Evolutionary conservation across 345 rosid species (phyloP).

Genomic region (Acer yangbiense): DNA sequence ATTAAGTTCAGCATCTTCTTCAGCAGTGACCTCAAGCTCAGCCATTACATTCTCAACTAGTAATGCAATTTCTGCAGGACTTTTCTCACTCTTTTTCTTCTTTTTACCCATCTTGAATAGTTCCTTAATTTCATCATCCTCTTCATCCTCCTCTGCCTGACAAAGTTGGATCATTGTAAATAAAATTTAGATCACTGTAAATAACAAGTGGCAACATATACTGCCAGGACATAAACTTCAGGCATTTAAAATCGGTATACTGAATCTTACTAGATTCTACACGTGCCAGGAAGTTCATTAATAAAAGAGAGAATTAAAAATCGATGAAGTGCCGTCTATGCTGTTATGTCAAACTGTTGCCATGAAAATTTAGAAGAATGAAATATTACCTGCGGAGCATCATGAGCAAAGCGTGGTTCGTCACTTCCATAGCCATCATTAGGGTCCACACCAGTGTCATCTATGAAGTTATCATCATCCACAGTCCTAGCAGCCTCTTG

Average conservation of each 20-base stretch:
- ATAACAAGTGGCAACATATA: neutral
- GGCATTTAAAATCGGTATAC: neutral
- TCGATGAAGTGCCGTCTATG: neutral
- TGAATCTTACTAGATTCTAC: neutral
- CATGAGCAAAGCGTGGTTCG: slow-evolving; percentile 61
- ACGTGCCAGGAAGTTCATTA: neutral
- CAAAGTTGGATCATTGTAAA: slow-evolving; percentile 14
- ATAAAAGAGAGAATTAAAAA: neutral
- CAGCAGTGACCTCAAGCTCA: slow-evolving; percentile 93
- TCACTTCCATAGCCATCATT: slow-evolving; percentile 73
- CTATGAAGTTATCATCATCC: slow-evolving; percentile 94
- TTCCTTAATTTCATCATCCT: slow-evolving; percentile 80
- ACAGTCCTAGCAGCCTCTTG: slow-evolving; percentile 78
- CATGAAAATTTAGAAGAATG: too few species aligned
- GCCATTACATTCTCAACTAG: slow-evolving; percentile 95
- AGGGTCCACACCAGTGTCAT: slow-evolving; percentile 89
- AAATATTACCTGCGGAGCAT: slow-evolving; percentile 73
- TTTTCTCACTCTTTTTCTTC: slow-evolving; percentile 81
- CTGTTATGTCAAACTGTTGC: neutral
- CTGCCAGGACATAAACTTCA: neutral
- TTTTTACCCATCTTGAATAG: slow-evolving; percentile 89
- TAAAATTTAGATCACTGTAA: neutral
- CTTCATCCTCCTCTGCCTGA: slow-evolving; percentile 93
- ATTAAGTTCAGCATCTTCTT: slow-evolving; percentile 89
- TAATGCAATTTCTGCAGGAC: slow-evolving; percentile 87